A percentile compares a stretch with the other conserved stretches of the same genome.
Evolutionary conservation across 2,329 filamentous ascomycete genomes (phyloP).

Genomic region (Diaporthe vaccinii): DNA sequence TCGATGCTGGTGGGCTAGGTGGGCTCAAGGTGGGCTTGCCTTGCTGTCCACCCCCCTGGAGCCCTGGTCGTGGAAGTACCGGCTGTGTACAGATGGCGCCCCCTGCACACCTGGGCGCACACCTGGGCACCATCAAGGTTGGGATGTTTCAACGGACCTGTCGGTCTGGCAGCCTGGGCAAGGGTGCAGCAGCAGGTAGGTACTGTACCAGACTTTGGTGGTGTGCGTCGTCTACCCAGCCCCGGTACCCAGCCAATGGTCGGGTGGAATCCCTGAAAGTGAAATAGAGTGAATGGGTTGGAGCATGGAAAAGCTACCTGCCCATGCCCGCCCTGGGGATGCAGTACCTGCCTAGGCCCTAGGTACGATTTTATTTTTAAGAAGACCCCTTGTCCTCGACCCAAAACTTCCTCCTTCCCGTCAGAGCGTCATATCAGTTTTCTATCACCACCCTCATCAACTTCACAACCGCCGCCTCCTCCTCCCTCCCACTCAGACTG

Average conservation of each 20-base stretch:
- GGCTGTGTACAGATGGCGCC: slow-evolving; percentile 37
- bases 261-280: slow-evolving; percentile 21
- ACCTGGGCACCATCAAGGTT: slow-evolving; percentile 14
- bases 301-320: slow-evolving; percentile 13
- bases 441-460: slow-evolving; percentile 28
- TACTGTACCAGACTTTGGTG: not conserved
- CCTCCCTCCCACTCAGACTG: not conserved
- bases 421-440: slow-evolving; percentile 36
- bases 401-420: slow-evolving; percentile 34
- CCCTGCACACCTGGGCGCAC: slow-evolving; percentile 36
- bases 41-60: slow-evolving; percentile 28
- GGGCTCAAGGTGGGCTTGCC: slow-evolving; percentile 28
- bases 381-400: slow-evolving; percentile 42
- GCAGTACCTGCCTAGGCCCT: slow-evolving; percentile 26
- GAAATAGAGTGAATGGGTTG: slow-evolving; percentile 22
- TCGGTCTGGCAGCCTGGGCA: slow-evolving; percentile 40
- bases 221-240: not conserved
- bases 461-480: slow-evolving; percentile 16
- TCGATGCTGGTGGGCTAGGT: slow-evolving; percentile 31
- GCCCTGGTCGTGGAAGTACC: slow-evolving; percentile 35
- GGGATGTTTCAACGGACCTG: slow-evolving; percentile 40
- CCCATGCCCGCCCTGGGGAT: slow-evolving; percentile 3
- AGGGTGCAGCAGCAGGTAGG: slow-evolving; percentile 17
- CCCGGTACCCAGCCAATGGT: slow-evolving; percentile 2
- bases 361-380: slow-evolving; percentile 40